Base-by-base conservation (phyloP, 169 alveolate species). In the Cryptosporidium bovis region DNA sequence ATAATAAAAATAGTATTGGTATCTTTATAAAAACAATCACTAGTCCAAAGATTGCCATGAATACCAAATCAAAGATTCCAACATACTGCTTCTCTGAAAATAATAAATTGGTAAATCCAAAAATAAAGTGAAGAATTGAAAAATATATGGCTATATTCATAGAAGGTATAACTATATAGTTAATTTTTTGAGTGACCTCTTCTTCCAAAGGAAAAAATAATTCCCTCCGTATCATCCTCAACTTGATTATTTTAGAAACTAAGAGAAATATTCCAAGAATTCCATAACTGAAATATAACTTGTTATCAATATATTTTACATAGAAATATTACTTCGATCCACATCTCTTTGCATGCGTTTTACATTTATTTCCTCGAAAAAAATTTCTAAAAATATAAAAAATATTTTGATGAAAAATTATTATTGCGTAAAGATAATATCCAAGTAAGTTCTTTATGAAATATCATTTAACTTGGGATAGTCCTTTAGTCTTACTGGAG, bases 11-110 rank as follows among this genome's bases (percentile, higher is more conserved):
- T 18, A 71, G n/a, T 18, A 71, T 56, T 10, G 69, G 69, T 51
- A 71, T 33, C 36, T 53, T 64, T 1, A n/a, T 15, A 15, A 24
- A 56, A 8, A 50, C 31, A 18, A 36, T 34, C 3, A 58, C 40
- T 36, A 71, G n/a, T 4, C 84, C 84, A 33, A 56, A 24, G 20
- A 7, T 18, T 31, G 62, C 58, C 31, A 56, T 53, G 29, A 16
- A 71, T 40, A 44, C 5, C 13, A 77, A 29, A 24, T 77, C 87
- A 3, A 77, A 44, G 12, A 77, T 34, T 31, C 84, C 84, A 29
- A 60, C 40, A 34, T 24, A 20, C 36, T 13, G 20, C 18, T 77
- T 60, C 10, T 40, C 31, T 24, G 7, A 2, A 62, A 13, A 27
- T 16, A 77, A 56, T 60, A 77, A 40, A 56, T 62, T 77, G 1